These are phyloP conservation scores for Amauroascus niger DNA, from an alignment of 2,329 filamentous ascomycete species.

Conservation along the genomic window DNA sequence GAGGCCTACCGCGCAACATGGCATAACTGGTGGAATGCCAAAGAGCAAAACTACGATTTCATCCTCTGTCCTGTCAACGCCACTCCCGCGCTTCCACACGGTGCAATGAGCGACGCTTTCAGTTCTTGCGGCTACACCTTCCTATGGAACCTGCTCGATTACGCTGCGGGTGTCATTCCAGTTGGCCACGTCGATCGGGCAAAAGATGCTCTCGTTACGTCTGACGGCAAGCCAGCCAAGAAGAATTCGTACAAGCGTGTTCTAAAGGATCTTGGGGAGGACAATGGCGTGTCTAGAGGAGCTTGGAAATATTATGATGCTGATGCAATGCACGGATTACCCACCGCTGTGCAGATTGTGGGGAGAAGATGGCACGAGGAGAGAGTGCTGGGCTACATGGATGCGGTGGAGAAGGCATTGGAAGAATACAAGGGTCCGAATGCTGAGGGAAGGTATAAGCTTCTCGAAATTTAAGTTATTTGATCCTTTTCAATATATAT, in stretches of 20 bases:
- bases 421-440: constrained; percentile 37
- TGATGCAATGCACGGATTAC: constrained; percentile 71
- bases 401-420: constrained; percentile 64
- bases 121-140: constrained; percentile 89
- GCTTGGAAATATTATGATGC: constrained; percentile 83
- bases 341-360: constrained; percentile 76
- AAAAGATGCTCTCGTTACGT: constrained; percentile 55
- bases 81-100: constrained; percentile 77
- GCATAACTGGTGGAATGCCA: constrained; percentile 75
- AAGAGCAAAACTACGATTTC: constrained; percentile 62
- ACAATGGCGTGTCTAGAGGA: constrained; percentile 71
- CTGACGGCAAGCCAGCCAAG: constrained; percentile 21
- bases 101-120: constrained; percentile 74
- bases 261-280: constrained; percentile 32
- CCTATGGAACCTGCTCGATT: constrained; percentile 87
- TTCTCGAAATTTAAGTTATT: constrained; percentile 27
- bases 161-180: constrained; percentile 70
- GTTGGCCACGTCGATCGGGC: constrained; percentile 70
- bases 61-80: constrained; percentile 79
- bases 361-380: constrained; percentile 74
- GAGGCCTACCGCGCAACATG: constrained; percentile 69
- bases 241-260: constrained; percentile 36
- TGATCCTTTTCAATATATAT: background rate
- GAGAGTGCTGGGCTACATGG: constrained; percentile 75
- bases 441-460: constrained; percentile 29